Conservation (phyloP, 2,329 filamentous ascomycete species). For the Fusarium haematococcum region DNA sequence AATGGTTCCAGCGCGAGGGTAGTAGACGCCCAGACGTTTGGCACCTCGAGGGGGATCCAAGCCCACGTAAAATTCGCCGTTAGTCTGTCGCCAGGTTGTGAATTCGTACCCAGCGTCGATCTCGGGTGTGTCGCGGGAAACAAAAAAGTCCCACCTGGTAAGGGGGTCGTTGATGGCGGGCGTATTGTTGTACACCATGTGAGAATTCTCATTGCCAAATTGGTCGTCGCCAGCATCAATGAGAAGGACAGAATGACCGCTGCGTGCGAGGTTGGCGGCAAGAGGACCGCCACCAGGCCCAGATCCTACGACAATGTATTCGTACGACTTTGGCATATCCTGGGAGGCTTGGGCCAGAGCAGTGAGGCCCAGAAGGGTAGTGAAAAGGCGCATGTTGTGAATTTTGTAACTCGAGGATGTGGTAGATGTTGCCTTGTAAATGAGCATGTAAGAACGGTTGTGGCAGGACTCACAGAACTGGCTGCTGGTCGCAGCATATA, state of each 20-base stretch:
- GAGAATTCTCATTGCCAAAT: not conserved
- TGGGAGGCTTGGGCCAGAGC: not conserved
- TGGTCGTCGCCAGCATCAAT: not conserved
- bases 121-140: not conserved
- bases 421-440: not conserved
- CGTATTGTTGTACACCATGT: not conserved
- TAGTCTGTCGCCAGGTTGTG: not conserved
- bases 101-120: not conserved
- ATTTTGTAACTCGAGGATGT: not conserved
- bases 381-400: not conserved
- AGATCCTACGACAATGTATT: not conserved
- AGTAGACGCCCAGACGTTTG: not conserved
- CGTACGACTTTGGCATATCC: not conserved
- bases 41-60: not conserved
- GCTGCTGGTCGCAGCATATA: not conserved
- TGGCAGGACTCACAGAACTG: not conserved
- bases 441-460: not conserved
- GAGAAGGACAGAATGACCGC: not conserved
- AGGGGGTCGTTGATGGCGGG: not conserved
- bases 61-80: not conserved
- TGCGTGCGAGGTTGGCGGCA: not conserved
- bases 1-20: not conserved
- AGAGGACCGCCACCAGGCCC: not conserved
- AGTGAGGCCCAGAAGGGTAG: not conserved
- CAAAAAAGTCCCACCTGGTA: not conserved